phyloP scores from a whole-genome alignment of 2,329 filamentous ascomycete species.

The Aspergillus udagawae region DNA sequence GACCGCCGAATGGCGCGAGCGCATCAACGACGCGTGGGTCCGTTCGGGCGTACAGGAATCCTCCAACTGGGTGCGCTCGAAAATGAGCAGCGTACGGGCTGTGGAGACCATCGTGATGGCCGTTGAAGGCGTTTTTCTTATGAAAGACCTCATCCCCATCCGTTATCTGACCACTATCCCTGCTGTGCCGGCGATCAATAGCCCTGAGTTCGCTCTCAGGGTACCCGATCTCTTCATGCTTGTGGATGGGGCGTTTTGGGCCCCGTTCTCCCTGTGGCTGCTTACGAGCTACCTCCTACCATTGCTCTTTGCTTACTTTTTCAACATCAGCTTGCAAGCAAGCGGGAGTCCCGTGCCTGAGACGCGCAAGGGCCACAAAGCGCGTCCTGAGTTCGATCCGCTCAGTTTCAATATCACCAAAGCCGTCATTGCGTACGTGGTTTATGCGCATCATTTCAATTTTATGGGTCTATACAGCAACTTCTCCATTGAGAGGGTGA shows the following conservation, averaged over 20 bases:
- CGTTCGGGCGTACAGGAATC: conserved; percentile 38
- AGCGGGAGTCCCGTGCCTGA: conserved; percentile 18
- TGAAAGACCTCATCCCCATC: conserved; percentile 66
- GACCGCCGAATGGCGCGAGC: conserved; percentile 36
- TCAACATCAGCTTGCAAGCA: conserved; percentile 68
- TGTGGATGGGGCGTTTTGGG: conserved; percentile 77
- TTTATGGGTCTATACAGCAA: conserved; percentile 36
- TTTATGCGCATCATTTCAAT: conserved; percentile 58
- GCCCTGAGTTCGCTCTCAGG: conserved; percentile 58
- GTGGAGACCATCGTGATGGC: conserved; percentile 65
- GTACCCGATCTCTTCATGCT: conserved; percentile 79
- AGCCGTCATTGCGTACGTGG: conserved; percentile 73
- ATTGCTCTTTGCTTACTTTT: conserved; percentile 73
- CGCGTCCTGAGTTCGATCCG: conserved; percentile 61
- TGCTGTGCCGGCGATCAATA: conserved; percentile 53
- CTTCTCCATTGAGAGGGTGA: conserved; percentile 35
- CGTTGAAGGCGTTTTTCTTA: conserved; percentile 68
- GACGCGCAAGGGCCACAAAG: conserved; percentile 22
- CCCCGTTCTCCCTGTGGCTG: conserved; percentile 71
- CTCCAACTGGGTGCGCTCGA: conserved; percentile 61
- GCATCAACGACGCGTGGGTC: conserved; percentile 32
- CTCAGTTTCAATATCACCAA: conserved; percentile 88
- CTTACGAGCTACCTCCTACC: conserved; percentile 69
- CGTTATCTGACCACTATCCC: conserved; percentile 71
- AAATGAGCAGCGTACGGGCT: conserved; percentile 64